Percentiles rank a stretch among this genome's conserved stretches.
These are phyloP conservation scores for Penicillium bialowiezense DNA, from an alignment of 495 filamentous ascomycete genomes.

Conservation along the genomic window DNA sequence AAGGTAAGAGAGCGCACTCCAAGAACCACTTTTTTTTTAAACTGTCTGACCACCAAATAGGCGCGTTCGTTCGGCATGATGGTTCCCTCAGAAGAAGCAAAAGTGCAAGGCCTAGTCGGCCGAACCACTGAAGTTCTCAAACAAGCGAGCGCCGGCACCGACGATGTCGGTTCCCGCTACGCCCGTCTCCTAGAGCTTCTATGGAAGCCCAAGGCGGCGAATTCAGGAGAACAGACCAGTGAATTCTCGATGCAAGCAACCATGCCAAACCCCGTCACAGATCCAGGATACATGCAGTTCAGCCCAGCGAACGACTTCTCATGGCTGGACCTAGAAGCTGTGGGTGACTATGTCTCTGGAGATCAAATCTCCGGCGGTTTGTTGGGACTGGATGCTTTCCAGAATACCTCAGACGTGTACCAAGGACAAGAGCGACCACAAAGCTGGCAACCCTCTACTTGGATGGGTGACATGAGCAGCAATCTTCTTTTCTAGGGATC, in stretches of 20 bases:
- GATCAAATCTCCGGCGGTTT: constrained; percentile 39
- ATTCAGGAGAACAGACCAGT: constrained; percentile 30
- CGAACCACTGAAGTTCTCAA: constrained; percentile 50
- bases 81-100: constrained; percentile 46
- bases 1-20: constrained; percentile 27
- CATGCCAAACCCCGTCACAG: constrained; percentile 28
- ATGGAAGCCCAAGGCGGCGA: constrained; percentile 39
- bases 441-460: constrained; percentile 39
- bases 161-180: constrained; percentile 55
- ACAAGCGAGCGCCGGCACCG: constrained; percentile 50
- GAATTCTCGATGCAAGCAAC: constrained; percentile 32
- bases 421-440: constrained; percentile 35
- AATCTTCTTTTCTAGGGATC: constrained; percentile 38
- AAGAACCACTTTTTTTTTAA: background rate
- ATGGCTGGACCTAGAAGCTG: constrained; percentile 56
- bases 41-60: constrained; percentile 10
- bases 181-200: constrained; percentile 52
- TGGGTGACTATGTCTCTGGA: constrained; percentile 54
- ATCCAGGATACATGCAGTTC: constrained; percentile 41
- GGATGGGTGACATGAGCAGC: constrained; percentile 43
- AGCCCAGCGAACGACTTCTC: constrained; percentile 55
- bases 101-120: constrained; percentile 50
- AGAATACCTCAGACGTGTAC: constrained; percentile 30
- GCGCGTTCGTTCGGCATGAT: constrained; percentile 57
- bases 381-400: constrained; percentile 38